phyloP scores from a whole-genome alignment of 495 filamentous ascomycete genomes.

The Aspergillus sparsus region DNA sequence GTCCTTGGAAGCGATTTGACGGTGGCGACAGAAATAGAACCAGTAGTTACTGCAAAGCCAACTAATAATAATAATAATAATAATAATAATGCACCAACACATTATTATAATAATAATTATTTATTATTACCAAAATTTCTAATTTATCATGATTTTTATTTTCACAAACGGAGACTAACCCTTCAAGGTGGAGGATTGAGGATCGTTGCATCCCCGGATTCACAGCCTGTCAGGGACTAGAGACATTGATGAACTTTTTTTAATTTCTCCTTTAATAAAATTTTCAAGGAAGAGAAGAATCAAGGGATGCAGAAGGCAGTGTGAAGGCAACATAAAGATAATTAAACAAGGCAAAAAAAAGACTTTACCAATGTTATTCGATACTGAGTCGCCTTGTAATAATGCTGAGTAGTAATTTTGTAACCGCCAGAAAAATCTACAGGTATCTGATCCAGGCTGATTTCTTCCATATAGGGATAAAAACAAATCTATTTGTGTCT shows the following conservation, averaged over 20 bases:
- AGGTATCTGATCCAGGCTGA: background rate
- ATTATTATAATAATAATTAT: background rate
- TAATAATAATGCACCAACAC: constrained; percentile 1
- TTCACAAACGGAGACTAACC: constrained; percentile 10
- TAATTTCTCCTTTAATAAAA: background rate
- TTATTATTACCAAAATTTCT: too few species aligned
- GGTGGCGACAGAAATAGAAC: constrained; percentile 29
- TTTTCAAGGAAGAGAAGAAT: constrained; percentile 9
- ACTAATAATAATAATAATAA: background rate
- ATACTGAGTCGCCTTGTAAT: background rate
- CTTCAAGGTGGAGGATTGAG: constrained; percentile 15
- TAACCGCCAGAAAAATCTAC: constrained; percentile 15
- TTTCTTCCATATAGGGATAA: background rate
- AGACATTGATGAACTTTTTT: background rate
- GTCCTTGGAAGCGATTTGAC: constrained; percentile 17
- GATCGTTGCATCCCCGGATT: constrained; percentile 26
- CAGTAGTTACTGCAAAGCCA: constrained; percentile 21
- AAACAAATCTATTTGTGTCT: background rate
- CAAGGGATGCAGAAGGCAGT: constrained; percentile 11
- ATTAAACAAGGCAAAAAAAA: too few species aligned
- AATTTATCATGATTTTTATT: background rate
- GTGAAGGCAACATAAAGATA: too few species aligned
- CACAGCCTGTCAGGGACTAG: constrained; percentile 20
- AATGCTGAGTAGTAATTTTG: constrained; percentile 13
- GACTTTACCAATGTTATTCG: background rate